Percentiles rank a stretch among this genome's conserved stretches.
Evolutionary conservation across 75 land plant species (phyloP).

Genomic region (Adiantum capillusveneris): DNA sequence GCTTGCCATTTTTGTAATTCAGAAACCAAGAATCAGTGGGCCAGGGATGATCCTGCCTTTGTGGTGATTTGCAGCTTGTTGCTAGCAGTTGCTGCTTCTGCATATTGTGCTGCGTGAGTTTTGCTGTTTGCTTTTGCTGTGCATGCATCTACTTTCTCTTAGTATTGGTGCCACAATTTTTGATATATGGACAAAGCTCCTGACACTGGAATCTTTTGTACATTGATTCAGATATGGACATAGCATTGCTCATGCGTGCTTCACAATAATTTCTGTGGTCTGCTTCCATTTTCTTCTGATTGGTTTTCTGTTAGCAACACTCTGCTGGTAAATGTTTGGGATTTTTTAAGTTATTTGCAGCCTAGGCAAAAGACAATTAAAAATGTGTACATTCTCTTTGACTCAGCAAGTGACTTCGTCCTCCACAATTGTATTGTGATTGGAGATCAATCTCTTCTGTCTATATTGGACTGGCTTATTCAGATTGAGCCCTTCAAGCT

Average conservation of each 20-base stretch:
- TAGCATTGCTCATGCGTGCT: constrained; percentile 54
- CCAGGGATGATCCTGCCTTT: constrained; percentile 98
- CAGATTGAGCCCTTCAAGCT: too few species aligned
- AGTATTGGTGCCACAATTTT: constrained; percentile 2
- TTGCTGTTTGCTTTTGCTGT: neutral
- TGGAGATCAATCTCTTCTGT: neutral
- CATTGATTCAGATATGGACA: constrained; percentile 61
- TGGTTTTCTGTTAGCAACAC: constrained; percentile 66
- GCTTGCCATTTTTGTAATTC: constrained; percentile 8
- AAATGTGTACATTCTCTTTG: too few species aligned
- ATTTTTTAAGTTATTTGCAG: too few species aligned
- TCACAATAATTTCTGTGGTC: constrained; percentile 67
- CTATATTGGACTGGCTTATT: too few species aligned
- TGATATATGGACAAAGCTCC: neutral
- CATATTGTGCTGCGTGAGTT: constrained; percentile 96
- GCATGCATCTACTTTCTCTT: neutral
- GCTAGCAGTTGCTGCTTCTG: constrained; percentile 71
- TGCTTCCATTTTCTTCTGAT: constrained; percentile 66
- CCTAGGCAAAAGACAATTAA: too few species aligned
- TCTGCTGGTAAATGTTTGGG: constrained; percentile 50
- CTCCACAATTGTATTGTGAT: too few species aligned
- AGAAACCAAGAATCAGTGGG: constrained; percentile 99
- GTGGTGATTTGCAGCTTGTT: constrained; percentile 73
- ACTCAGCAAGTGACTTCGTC: too few species aligned
- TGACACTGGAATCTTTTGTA: neutral